phyloP scores from a whole-genome alignment of 805 yeast genomes.

The Ogataea sp. region DNA sequence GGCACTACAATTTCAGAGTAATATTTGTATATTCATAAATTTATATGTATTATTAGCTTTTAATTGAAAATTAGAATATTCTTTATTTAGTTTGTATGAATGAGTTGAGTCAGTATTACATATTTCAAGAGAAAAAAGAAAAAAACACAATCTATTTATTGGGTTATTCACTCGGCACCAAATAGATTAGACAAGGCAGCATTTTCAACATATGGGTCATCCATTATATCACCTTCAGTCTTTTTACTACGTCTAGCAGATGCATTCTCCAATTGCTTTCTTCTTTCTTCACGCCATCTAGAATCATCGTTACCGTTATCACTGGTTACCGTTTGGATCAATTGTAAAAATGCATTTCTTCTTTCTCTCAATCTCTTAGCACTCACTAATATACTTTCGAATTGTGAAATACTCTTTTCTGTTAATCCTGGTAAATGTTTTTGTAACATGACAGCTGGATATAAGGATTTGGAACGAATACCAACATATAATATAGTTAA shows the following conservation, averaged over 20 bases:
- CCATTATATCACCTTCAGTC: conserved; percentile 44
- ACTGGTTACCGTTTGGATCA: conserved; percentile 51
- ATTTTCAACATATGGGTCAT: conserved; percentile 65
- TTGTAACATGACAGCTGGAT: conserved; percentile 56
- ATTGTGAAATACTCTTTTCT: conserved; percentile 47
- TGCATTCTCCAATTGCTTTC: conserved; percentile 44
- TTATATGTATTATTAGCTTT: no score
- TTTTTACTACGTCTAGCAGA: conserved; percentile 36
- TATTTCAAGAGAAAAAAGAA: neutral
- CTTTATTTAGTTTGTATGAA: no score
- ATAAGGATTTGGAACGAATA: conserved; percentile 58
- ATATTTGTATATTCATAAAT: no score
- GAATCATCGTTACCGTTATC: conserved; percentile 26
- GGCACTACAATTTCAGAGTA: no score
- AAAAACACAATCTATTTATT: neutral
- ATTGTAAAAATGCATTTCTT: conserved; percentile 68
- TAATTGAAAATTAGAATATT: no score
- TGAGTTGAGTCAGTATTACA: no score
- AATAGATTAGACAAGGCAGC: conserved; percentile 56
- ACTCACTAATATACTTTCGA: conserved; percentile 55
- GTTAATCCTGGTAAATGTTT: conserved; percentile 46
- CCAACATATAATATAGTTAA: conserved; percentile 73
- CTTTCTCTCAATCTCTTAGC: conserved; percentile 73
- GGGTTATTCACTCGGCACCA: conserved; percentile 28
- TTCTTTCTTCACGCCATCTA: conserved; percentile 32